These are phyloP conservation scores for Plasmodium cynomolgi DNA, from an alignment of 169 alveolate species.

Conservation along the genomic window DNA sequence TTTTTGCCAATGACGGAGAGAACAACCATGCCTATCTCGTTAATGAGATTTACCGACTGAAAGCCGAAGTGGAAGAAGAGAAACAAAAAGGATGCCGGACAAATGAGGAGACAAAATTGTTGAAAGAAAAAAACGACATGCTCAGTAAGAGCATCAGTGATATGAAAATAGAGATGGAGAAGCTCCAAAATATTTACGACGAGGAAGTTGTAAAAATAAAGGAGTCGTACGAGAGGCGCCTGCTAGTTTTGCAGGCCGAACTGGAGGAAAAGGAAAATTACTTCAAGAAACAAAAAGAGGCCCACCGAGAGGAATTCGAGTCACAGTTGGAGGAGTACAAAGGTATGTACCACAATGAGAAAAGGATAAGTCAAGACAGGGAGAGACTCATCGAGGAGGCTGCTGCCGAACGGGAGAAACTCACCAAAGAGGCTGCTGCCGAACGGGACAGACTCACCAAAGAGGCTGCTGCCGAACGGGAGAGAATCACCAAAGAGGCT, in stretches of 20 bases:
- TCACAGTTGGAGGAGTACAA: conserved; percentile 9
- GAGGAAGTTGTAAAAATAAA: conserved; percentile 46
- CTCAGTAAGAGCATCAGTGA: conserved; percentile 30
- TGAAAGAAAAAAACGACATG: conserved; percentile 15
- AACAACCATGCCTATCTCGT: not conserved
- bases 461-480: not conserved
- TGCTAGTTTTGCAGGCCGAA: conserved; percentile 5
- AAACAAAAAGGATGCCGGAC: conserved; percentile 29
- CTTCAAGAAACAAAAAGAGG: conserved; percentile 34
- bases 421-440: not conserved
- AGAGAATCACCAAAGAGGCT: not conserved
- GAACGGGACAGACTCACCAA: not conserved
- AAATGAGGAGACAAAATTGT: conserved; percentile 25
- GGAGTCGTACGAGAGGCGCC: conserved; percentile 56
- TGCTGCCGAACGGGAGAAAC: conserved; percentile 2
- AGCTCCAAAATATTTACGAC: conserved; percentile 46
- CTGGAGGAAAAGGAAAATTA: conserved; percentile 40
- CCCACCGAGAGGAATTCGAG: conserved; percentile 1
- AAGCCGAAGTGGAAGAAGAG: conserved; percentile 33
- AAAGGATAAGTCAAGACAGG: conserved; percentile 25
- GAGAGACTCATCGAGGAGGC: not conserved
- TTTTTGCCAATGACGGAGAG: not conserved
- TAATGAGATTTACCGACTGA: conserved; percentile 22
- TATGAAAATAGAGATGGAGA: conserved; percentile 54
- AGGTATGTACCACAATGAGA: conserved; percentile 7